Conservation (phyloP, 2,329 filamentous ascomycete genomes). For the Colletotrichum chlorophyti region DNA sequence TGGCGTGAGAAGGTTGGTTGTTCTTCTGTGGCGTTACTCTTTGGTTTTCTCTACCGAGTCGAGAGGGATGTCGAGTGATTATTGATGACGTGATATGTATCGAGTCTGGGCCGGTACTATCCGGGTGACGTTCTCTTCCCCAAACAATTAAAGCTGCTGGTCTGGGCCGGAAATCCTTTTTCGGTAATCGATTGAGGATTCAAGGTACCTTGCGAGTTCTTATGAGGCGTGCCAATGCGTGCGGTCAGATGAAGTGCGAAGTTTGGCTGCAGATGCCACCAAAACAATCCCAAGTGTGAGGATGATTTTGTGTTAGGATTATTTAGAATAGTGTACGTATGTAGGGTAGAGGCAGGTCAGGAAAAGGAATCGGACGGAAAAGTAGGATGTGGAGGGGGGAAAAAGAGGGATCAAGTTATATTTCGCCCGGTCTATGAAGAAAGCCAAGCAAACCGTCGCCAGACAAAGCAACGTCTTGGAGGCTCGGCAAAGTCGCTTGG, state of each 20-base stretch:
- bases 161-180: too few species aligned
- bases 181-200: too few species aligned
- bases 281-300: too few species aligned
- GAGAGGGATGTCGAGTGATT: neutral
- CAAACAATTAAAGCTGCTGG: too few species aligned
- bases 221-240: too few species aligned
- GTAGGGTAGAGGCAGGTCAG: too few species aligned
- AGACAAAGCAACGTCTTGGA: constrained; percentile 22
- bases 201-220: too few species aligned
- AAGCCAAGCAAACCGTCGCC: constrained; percentile 19
- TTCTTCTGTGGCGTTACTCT: neutral
- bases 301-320: too few species aligned
- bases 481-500: constrained; percentile 28
- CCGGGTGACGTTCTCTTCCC: neutral
- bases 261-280: neutral
- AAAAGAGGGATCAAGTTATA: constrained; percentile 22
- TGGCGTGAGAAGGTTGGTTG: too few species aligned
- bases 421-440: constrained; percentile 3
- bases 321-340: too few species aligned
- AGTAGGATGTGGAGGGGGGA: neutral
- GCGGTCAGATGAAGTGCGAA: neutral
- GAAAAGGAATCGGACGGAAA: constrained; percentile 1
- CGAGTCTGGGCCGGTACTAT: too few species aligned
- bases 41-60: neutral
- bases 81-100: constrained; percentile 4